Conservation (phyloP, 2,329 filamentous ascomycete species). For the Orbilia quercus region DNA sequence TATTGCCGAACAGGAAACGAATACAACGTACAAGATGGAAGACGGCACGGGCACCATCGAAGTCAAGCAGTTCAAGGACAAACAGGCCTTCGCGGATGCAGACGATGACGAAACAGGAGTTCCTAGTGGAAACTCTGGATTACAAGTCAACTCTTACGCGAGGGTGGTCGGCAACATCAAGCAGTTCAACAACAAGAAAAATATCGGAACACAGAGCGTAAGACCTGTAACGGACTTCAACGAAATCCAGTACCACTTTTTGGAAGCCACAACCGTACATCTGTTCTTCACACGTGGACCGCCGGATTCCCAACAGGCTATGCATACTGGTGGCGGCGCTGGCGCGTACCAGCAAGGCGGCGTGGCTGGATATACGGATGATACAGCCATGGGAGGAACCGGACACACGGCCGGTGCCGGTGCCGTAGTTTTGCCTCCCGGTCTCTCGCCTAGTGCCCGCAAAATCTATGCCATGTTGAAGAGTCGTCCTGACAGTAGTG, state of each 20-base stretch:
- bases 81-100: constrained; percentile 68
- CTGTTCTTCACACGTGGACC: constrained; percentile 81
- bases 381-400: constrained; percentile 61
- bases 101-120: constrained; percentile 61
- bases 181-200: constrained; percentile 82
- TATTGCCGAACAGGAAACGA: constrained; percentile 86
- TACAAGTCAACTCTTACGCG: constrained; percentile 81
- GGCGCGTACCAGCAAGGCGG: constrained; percentile 70
- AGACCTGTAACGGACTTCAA: constrained; percentile 85
- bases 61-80: constrained; percentile 82
- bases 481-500: constrained; percentile 76
- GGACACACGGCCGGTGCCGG: constrained; percentile 64
- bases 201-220: constrained; percentile 82
- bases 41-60: constrained; percentile 94
- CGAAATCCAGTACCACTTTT: constrained; percentile 90
- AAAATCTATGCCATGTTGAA: constrained; percentile 78
- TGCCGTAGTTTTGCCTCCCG: constrained; percentile 63
- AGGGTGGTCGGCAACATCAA: constrained; percentile 87
- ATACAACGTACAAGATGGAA: constrained; percentile 91
- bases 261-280: constrained; percentile 90
- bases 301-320: constrained; percentile 61
- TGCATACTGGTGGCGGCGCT: constrained; percentile 63
- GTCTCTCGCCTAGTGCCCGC: constrained; percentile 71
- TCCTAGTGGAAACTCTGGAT: constrained; percentile 67
- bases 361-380: constrained; percentile 46